Base-by-base conservation (phyloP, 2,329 filamentous ascomycete species). In the Fusarium nanum region DNA sequence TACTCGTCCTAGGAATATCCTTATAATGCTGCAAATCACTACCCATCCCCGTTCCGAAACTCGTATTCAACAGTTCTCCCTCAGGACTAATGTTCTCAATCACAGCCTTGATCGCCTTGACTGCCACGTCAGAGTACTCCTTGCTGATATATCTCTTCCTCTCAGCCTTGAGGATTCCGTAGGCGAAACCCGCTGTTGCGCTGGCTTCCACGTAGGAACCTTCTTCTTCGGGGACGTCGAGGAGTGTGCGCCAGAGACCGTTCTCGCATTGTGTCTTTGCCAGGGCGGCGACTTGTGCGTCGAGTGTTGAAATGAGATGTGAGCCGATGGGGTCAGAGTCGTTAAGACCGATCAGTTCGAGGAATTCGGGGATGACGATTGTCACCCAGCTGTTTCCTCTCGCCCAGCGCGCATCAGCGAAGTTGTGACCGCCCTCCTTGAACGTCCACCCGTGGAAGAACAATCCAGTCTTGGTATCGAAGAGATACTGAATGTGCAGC, bases 391-490 rank as follows among this genome's bases (percentile, higher is more conserved):
- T 86, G 76, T 93, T 93, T 20, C 87, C 87, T 27, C 87, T 79
- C 2, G 85, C 87, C 87, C 87, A 89, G 11, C 84, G 77, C 1
- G 87, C 87, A 50, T 82, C 77, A 0, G 87, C 87, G 71, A 89
- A 89, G 77, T 89, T 88, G 76, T 89, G 87, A 1, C 89, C 91
- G 11, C 86, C 87, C 2, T 89, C 86, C 50, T 90, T 86, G 72
- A 93, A 94, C 12, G 90, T 91, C 92, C 92, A 95, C 28, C 92
- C 92, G 78, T 95, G 92, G 83, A 91, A 94, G 79, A 92, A 95
- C 1, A 94, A 83, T 0, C 92, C 92, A 0, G 91, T 89, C 61
- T 85, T 84, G 9, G 87, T 84, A 77, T 95, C 92, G 71, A 91
- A 92, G 0, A 95, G 86, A 77, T 94, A 94, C 76, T 94, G 90